Base-by-base conservation (phyloP, 306 rosid genomes). In the Cyclanthera cordifolia region DNA sequence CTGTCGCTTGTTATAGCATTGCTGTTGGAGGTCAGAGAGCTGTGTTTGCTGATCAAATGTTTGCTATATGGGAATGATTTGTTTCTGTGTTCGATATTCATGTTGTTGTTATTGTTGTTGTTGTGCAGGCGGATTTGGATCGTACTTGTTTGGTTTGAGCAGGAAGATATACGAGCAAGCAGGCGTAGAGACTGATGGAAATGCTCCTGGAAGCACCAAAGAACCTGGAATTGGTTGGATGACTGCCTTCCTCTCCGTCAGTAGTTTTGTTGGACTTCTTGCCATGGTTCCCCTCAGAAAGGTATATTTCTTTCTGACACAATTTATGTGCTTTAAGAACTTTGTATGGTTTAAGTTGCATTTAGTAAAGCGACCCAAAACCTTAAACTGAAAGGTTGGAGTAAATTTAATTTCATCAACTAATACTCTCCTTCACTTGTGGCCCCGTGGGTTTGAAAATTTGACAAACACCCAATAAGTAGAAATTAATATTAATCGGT, bases 171-270 rank as follows among this genome's bases (percentile, higher is more conserved):
- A 94, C 72, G 90, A 82, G 79, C 96, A 83, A 83, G 99, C 90
- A 27, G 99, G 99, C 43, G 69, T 86, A 75, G 84, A 75, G 74
- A 90, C 95, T 14, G 80, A 74, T 10, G 99, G 97, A 56, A 94
- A 94, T 72, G 77, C 82, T 71, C 86, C 88, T 68, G 85, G 80
- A 63, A 94, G 95, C 74, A 86, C 81, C 8, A 94, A 90, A 78
- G 99, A 94, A 74, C 97, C 96, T 74, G 87, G 76, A 46, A 48
- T 94, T 70, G 99, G 91, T 24, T 94, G 99, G 99, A 90, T 94
- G 90, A 90, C 84, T 51, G 91, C 80, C 64, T 94, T 94, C 79
- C 96, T 94, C 80, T 90, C 88, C 69, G 96, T 85, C 27, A 90
- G 87, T 73, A 76, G 95, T 76, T 94, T 94, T 85, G 97, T 94